Base-by-base conservation (phyloP, 768 basidiomycete species). In the Kwoniella mangroviensis region DNA sequence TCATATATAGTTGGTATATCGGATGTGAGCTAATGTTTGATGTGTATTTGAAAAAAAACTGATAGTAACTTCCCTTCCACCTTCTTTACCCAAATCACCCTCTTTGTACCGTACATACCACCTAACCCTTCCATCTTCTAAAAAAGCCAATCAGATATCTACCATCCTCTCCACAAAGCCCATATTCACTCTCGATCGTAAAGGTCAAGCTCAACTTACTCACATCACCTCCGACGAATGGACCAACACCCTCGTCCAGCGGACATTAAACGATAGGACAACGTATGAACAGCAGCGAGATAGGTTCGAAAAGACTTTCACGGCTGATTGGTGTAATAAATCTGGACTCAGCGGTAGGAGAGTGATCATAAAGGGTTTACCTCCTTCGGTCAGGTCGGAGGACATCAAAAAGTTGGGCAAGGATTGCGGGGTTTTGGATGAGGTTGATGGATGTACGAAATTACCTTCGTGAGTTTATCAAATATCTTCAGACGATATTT, bases 381-480 rank as follows among this genome's bases (percentile, higher is more conserved):
- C 70, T 12, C 56, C 54, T 13, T 24, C 12, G 11, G 43, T 68
- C 1, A 63, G 19, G 5, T 11, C 59, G 9, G 55, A 63, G 3
- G 55, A 72, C 19, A 61, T 72, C 13, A 67, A 54, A 41, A 63
- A 53, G 49, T 52, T 72, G 34, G 66, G 61, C 11, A 72, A 68
- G 40, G 70, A 72, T 64, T 72, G 70, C 49, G 66, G 62, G 41
- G 6, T 72, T 7, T 40, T 62, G 28, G 43, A 67, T 21, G 70
- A 67, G 15, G 28, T 22, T 2, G 65, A 71, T 1, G 62, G 61
- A 4, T 61, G 58, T 45, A 53, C 51, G 21, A 57, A 40, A 21
- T 49, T 72, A 22, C 70, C 70, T 54, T 62, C 70, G 70, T 72
- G 52, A 72, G 70, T 72, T 15, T 13, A 5, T 34, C 51, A n/a